These are phyloP conservation scores for Pseudopyrenochaeta lycopersici DNA, from an alignment of 2,329 filamentous ascomycete species.

Conservation along the genomic window DNA sequence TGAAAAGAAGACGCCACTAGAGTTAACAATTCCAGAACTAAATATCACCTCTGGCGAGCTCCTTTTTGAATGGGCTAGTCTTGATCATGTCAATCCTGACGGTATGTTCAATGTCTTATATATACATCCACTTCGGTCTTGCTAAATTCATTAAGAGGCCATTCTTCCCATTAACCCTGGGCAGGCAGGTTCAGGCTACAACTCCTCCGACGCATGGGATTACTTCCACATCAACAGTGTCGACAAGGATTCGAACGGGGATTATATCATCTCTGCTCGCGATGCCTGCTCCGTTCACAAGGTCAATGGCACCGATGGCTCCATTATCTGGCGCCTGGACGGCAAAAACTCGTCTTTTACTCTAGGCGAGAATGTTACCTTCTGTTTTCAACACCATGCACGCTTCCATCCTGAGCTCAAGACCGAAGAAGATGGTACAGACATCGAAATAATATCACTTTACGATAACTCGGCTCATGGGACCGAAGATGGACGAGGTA, in stretches of 20 bases:
- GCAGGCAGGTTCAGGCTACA: conserved; percentile 35
- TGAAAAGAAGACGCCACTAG: too few relatives aligned
- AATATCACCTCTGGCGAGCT: conserved; percentile 50
- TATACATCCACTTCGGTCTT: not conserved
- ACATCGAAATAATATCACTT: conserved; percentile 34
- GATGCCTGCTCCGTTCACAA: conserved; percentile 36
- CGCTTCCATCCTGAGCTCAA: conserved; percentile 48
- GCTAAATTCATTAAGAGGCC: conserved; percentile 27
- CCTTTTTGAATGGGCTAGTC: conserved; percentile 52
- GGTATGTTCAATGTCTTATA: not conserved
- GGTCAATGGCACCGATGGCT: conserved; percentile 29
- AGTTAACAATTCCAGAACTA: conserved; percentile 39
- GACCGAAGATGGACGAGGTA: conserved; percentile 50
- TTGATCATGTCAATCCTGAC: conserved; percentile 40
- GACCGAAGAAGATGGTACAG: conserved; percentile 5
- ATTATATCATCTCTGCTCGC: conserved; percentile 40
- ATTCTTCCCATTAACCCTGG: conserved; percentile 32
- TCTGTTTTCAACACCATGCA: conserved; percentile 60
- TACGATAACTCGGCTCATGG: conserved; percentile 55
- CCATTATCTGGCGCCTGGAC: conserved; percentile 47
- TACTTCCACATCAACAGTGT: conserved; percentile 54
- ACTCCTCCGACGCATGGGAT: conserved; percentile 43
- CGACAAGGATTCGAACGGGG: conserved; percentile 47
- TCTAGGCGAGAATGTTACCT: conserved; percentile 22
- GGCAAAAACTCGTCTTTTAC: conserved; percentile 31